These are phyloP conservation scores for Populus nigra DNA, from an alignment of 345 rosid genomes.

Conservation along the genomic window DNA sequence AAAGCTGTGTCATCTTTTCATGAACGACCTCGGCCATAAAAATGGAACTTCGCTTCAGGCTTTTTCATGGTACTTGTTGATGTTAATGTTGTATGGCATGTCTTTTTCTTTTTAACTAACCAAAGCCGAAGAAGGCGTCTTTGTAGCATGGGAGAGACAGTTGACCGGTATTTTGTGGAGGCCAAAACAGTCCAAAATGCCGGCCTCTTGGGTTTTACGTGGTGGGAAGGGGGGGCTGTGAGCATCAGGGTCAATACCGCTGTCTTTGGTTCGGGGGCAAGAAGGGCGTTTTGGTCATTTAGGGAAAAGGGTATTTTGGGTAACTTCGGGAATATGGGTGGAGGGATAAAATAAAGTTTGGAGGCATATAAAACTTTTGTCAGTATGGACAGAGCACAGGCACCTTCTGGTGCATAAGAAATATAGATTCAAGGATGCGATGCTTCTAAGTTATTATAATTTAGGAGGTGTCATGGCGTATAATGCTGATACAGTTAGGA, in stretches of 20 bases:
- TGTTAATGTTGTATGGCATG: constrained; percentile 2
- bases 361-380: constrained; percentile 4
- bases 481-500: not conserved
- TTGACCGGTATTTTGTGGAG: constrained; percentile 42
- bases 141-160: constrained; percentile 15
- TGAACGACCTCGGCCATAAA: constrained; percentile 40
- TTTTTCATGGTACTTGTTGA: constrained; percentile 2
- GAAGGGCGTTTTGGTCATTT: constrained; percentile 13
- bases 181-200: constrained; percentile 40
- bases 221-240: not conserved
- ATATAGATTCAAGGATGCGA: not conserved
- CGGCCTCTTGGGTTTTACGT: constrained; percentile 41
- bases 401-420: constrained; percentile 25
- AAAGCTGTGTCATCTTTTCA: constrained; percentile 56
- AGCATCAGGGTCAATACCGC: constrained; percentile 28
- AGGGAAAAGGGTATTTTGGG: constrained; percentile 12
- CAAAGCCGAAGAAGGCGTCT: not conserved
- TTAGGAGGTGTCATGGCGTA: not conserved
- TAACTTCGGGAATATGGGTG: not conserved
- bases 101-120: constrained; percentile 13
- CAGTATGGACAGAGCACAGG: constrained; percentile 18
- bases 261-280: not conserved
- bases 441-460: not conserved
- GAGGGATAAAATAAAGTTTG: not conserved
- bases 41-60: constrained; percentile 9